phyloP scores from a whole-genome alignment of 148 eudicot species.

The Tetragonia tetragonoides region DNA sequence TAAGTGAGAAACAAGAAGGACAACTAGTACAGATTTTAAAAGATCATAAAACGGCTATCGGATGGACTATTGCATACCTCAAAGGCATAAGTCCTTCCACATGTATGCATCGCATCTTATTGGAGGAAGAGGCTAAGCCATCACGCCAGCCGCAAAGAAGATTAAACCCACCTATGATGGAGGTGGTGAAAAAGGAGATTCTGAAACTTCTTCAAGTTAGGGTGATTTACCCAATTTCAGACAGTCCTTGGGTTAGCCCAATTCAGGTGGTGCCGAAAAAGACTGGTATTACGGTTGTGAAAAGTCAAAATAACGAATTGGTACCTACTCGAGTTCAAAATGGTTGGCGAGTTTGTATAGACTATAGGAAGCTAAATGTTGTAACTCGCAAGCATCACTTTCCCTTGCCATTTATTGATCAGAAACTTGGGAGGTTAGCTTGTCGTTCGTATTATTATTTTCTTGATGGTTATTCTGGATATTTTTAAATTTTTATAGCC shows the following conservation, averaged over 20 bases:
- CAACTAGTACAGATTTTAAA: background rate
- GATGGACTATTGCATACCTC: background rate
- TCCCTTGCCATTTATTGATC: background rate
- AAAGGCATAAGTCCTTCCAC: background rate
- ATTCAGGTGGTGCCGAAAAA: constrained; percentile 6
- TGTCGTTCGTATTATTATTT: constrained; percentile 3
- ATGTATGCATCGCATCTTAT: background rate
- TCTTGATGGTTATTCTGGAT: constrained; percentile 11
- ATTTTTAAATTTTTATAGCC: background rate
- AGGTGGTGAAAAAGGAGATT: constrained; percentile 13
- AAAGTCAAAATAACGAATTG: background rate
- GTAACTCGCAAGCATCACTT: constrained; percentile 14
- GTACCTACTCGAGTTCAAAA: background rate
- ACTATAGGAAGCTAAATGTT: constrained; percentile 6
- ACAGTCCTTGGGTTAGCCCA: constrained; percentile 1
- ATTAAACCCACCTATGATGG: background rate
- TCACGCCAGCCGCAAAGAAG: background rate
- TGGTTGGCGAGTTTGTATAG: constrained; percentile 13
- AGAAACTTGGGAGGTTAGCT: background rate
- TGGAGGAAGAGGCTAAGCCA: constrained; percentile 8
- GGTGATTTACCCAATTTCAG: constrained; percentile 13
- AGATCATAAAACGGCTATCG: background rate
- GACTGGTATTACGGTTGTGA: background rate
- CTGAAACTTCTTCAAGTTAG: background rate
- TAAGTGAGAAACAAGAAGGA: background rate